phyloP scores from a whole-genome alignment of 23 red algal species.

The Chondrus crispus region DNA sequence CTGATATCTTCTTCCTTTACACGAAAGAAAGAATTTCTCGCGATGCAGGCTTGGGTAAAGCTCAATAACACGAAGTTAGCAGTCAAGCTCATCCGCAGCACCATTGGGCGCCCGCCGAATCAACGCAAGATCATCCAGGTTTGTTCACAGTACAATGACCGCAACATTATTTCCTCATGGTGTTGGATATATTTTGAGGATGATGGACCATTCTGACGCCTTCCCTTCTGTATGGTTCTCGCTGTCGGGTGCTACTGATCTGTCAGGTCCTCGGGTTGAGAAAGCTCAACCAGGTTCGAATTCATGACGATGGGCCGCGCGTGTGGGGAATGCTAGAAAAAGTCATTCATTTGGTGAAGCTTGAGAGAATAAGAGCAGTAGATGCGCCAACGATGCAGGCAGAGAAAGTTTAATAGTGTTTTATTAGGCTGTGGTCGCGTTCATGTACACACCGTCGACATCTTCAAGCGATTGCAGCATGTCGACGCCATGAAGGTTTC shows the following conservation, averaged over 20 bases:
- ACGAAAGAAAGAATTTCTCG: no score
- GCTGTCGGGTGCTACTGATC: no score
- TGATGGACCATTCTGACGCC: no score
- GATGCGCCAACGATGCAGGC: not conserved
- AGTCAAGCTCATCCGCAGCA: slow-evolving; percentile 58
- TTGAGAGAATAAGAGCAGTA: slow-evolving; percentile 40
- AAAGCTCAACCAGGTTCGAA: slow-evolving; percentile 23
- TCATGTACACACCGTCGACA: slow-evolving; percentile 71
- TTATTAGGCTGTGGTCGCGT: not conserved
- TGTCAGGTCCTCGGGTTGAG: slow-evolving; percentile 31
- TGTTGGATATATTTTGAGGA: no score
- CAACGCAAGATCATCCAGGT: slow-evolving; percentile 49
- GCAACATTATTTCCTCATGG: no score
- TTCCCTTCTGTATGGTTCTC: no score
- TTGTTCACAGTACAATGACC: no score
- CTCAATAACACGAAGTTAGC: slow-evolving; percentile 47
- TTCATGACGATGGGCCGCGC: slow-evolving; percentile 50
- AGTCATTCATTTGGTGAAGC: slow-evolving; percentile 47
- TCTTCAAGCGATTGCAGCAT: slow-evolving; percentile 81
- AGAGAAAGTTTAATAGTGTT: not conserved
- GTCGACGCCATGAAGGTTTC: slow-evolving; percentile 53
- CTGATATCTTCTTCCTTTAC: no score
- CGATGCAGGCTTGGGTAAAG: no score
- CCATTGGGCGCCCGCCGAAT: slow-evolving; percentile 25
- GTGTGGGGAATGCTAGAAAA: slow-evolving; percentile 60